Conservation (phyloP, 306 rosid species). For the Canavalia gladiata region DNA sequence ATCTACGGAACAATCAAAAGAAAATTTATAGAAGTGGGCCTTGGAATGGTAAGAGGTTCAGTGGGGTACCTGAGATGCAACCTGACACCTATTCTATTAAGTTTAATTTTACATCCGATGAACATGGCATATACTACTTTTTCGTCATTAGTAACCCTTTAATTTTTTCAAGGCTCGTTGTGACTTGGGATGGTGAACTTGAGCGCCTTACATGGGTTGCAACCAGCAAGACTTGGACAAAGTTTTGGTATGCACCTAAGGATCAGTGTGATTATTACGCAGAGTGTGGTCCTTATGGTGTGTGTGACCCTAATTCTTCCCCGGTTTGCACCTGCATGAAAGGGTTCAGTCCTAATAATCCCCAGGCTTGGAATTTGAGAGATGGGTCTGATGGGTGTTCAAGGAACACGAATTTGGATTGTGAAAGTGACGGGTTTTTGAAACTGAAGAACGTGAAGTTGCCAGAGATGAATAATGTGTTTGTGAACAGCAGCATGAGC, state of each 20-base stretch:
- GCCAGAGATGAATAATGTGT: slow-evolving; percentile 67
- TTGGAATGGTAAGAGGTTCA: slow-evolving; percentile 80
- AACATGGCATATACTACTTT: slow-evolving; percentile 59
- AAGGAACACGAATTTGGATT: slow-evolving; percentile 59
- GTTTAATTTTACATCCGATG: slow-evolving; percentile 47
- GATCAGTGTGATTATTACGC: slow-evolving; percentile 67
- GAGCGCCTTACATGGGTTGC: slow-evolving; percentile 61
- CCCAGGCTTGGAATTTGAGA: slow-evolving; percentile 72
- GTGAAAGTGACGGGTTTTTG: slow-evolving; percentile 61
- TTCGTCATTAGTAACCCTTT: slow-evolving; percentile 44
- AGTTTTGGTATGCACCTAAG: slow-evolving; percentile 70
- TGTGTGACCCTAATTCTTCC: slow-evolving; percentile 67
- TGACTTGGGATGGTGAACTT: slow-evolving; percentile 50
- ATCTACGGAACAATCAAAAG: slow-evolving; percentile 8
- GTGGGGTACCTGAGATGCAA: slow-evolving; percentile 80
- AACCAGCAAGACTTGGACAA: slow-evolving; percentile 56
- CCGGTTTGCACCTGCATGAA: slow-evolving; percentile 72
- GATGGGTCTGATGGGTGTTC: slow-evolving; percentile 84
- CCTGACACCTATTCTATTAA: slow-evolving; percentile 41
- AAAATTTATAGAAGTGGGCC: slow-evolving; percentile 68
- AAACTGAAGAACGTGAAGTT: slow-evolving; percentile 57
- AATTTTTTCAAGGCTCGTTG: slow-evolving; percentile 53
- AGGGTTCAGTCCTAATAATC: slow-evolving; percentile 70
- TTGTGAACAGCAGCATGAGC: slow-evolving; percentile 56
- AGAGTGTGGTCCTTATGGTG: slow-evolving; percentile 70